Evolutionary conservation across 805 yeast genomes (phyloP), one percentile per base, ranked within the genome.

Genomic region (Ogataea pini): DNA sequence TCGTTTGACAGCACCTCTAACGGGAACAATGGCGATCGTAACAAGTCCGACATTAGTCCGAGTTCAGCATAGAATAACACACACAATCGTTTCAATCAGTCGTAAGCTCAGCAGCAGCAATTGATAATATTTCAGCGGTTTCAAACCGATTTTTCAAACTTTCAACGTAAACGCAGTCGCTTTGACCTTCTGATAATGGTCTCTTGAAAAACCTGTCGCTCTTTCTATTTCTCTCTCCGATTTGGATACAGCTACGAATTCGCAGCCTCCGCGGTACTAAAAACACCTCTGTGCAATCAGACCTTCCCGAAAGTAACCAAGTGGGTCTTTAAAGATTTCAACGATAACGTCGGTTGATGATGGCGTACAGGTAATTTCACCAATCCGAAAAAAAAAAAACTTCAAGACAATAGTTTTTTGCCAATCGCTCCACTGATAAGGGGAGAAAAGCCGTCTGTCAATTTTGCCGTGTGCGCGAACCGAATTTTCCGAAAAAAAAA

Each of bases 11-110:
- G 55, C 25, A 61, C 67, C 50, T 68, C 71, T n/a, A 61, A 62
- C 0, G 84, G 83, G 55, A 79, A 79, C 24, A 79, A 62, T 1
- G 82, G 79, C 1, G 77, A 71, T 12, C 61, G 60, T 48, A 69
- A 28, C 40, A 53, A 49, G 31, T 50, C 55, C 9, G 54, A 42
- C 58, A 57, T 54, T 9, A 13, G 14, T 5, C 25, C n/a, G n/a
- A n/a, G n/a, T n/a, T n/a, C n/a, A n/a, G n/a, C n/a, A n/a, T 22
- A 22, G 25, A 22, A 22, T 22, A 22, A 22, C 25, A 22, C 19
- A 22, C 29, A n/a, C n/a, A 13, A 9, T 4, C n/a, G n/a, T n/a
- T n/a, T 20, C 20, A 6, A 18, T 5, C 6, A 19, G 17, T 9
- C 14, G 40, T 8, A 14, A 20, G 7, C 12, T 32, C 36, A 17